phyloP scores from a whole-genome alignment of 768 basidiomycete species.

The Hysterangium stoloniferum region DNA sequence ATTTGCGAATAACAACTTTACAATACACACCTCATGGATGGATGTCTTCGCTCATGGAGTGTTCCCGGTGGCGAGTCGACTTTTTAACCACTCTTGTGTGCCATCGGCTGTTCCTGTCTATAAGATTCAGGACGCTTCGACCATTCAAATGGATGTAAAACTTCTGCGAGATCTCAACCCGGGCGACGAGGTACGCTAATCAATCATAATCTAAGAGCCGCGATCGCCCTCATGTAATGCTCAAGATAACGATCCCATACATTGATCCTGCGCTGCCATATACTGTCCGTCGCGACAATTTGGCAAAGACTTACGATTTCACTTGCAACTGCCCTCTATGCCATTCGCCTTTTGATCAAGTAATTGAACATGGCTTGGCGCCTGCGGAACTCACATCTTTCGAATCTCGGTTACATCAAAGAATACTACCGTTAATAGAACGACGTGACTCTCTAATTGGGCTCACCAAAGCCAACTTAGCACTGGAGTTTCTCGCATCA shows the following conservation, averaged over 20 bases:
- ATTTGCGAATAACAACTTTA: conserved; percentile 79
- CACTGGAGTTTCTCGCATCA: conserved; percentile 29
- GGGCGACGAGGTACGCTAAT: conserved; percentile 54
- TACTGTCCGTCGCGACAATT: conserved; percentile 50
- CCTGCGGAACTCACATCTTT: not conserved
- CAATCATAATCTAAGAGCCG: not conserved
- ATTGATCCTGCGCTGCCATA: conserved; percentile 64
- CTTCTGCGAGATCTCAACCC: conserved; percentile 47
- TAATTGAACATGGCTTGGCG: not conserved
- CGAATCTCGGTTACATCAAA: conserved; percentile 26
- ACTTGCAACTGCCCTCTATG: conserved; percentile 52
- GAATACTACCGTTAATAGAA: conserved; percentile 28
- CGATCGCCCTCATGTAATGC: not conserved
- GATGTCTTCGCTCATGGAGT: conserved; percentile 64
- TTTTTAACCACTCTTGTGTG: conserved; percentile 76
- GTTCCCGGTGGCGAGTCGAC: conserved; percentile 69
- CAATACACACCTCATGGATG: conserved; percentile 50
- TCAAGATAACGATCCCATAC: conserved; percentile 67
- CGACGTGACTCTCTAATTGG: conserved; percentile 20
- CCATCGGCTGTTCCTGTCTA: conserved; percentile 69
- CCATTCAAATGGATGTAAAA: conserved; percentile 63
- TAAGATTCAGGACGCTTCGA: conserved; percentile 25
- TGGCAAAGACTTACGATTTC: conserved; percentile 61
- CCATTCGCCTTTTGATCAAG: conserved; percentile 30
- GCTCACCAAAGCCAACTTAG: conserved; percentile 29